Conservation (phyloP, 306 rosid genomes). For the Cicer chorassanicum region DNA sequence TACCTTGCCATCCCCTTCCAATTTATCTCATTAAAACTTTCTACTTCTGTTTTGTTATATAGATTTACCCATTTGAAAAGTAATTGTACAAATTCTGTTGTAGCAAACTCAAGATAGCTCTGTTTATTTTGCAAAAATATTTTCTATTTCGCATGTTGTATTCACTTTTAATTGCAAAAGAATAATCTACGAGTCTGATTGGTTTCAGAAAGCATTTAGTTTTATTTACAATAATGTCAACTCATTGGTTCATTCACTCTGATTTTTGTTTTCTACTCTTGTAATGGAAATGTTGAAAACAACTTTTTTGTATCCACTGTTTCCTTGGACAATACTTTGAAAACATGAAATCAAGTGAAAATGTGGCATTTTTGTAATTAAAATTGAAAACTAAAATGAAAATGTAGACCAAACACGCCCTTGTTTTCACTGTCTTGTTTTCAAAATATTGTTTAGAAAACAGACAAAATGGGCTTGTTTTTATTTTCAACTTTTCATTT, state of each 20-base stretch:
- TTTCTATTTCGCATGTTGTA: neutral
- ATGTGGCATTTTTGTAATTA: neutral
- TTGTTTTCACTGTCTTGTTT: slow-evolving; percentile 3
- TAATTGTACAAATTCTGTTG: neutral
- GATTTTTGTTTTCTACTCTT: neutral
- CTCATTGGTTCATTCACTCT: neutral
- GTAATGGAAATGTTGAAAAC: neutral
- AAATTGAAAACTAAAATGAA: neutral
- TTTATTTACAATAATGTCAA: neutral
- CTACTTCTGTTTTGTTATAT: slow-evolving; percentile 16
- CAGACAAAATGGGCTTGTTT: neutral
- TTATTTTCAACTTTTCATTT: neutral
- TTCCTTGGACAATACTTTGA: neutral
- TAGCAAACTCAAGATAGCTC: neutral
- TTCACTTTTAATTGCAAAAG: neutral
- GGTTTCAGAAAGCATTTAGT: slow-evolving; percentile 5
- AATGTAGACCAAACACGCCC: neutral
- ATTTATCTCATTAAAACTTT: neutral
- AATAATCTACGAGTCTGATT: slow-evolving; percentile 2
- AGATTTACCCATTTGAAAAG: neutral
- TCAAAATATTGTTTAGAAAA: neutral
- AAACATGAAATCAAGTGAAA: neutral
- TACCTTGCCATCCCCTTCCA: neutral
- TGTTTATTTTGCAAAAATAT: neutral
- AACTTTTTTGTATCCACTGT: neutral